Evolutionary conservation across 176 grass and related monocot species (phyloP).

Genomic region (Canna indica): DNA sequence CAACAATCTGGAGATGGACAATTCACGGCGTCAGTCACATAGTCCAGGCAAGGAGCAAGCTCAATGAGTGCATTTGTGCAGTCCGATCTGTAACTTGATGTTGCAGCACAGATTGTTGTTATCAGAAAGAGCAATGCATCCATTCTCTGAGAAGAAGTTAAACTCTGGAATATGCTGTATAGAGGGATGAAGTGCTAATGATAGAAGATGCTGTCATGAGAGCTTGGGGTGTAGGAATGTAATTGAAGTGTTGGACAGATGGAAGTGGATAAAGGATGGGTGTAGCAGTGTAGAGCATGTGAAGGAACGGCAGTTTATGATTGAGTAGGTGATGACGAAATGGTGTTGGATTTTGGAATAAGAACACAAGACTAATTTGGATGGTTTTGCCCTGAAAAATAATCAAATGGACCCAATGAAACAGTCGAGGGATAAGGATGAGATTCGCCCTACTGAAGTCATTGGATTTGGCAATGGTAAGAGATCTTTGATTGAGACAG

Average conservation of each 20-base stretch:
- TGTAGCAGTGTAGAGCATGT: neutral
- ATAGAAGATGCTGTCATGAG: no score
- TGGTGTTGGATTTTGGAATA: neutral
- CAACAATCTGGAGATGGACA: slow-evolving; percentile 13
- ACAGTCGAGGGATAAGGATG: neutral
- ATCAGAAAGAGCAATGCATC: slow-evolving; percentile 6
- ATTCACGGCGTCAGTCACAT: slow-evolving; percentile 14
- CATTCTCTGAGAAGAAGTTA: no score
- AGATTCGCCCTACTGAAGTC: neutral
- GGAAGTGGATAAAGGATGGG: no score
- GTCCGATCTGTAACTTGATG: slow-evolving; percentile 20
- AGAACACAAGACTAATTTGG: neutral
- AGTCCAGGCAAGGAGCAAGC: slow-evolving; percentile 25
- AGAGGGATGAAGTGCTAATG: no score
- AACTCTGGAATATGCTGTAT: no score
- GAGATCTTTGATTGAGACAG: no score
- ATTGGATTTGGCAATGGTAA: no score
- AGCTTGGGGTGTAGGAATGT: no score
- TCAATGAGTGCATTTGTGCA: slow-evolving; percentile 10
- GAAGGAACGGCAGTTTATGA: neutral
- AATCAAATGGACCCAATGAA: neutral
- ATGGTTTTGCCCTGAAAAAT: neutral
- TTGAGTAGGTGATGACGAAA: neutral
- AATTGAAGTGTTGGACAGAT: no score
- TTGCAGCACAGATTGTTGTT: slow-evolving; percentile 11